These are phyloP conservation scores for Nakazawaea siamensis DNA, from an alignment of 805 yeast genomes.

Conservation along the genomic window DNA sequence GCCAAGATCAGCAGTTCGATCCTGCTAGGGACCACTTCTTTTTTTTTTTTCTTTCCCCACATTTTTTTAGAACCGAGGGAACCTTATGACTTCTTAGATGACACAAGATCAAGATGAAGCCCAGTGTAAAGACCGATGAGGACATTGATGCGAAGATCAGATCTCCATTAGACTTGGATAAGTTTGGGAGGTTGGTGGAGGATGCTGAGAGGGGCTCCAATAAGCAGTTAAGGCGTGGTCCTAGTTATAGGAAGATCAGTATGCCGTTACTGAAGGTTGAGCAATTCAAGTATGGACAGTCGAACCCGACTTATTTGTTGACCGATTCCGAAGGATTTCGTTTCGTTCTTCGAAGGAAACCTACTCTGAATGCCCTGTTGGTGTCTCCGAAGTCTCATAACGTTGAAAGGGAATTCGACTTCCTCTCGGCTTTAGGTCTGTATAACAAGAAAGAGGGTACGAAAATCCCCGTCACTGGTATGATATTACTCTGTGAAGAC, in stretches of 20 bases:
- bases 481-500: slow-evolving; percentile 47
- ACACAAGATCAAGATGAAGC: too few relatives aligned
- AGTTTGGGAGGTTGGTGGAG: neutral
- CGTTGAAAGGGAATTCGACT: slow-evolving; percentile 50
- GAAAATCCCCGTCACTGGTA: slow-evolving; percentile 47
- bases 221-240: slow-evolving; percentile 1
- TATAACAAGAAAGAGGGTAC: slow-evolving; percentile 16
- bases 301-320: slow-evolving; percentile 52
- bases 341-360: slow-evolving; percentile 50
- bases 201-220: neutral
- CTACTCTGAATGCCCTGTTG: slow-evolving; percentile 38
- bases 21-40: slow-evolving; percentile 71
- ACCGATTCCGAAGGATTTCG: slow-evolving; percentile 29
- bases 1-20: slow-evolving; percentile 76
- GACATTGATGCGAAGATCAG: slow-evolving; percentile 4
- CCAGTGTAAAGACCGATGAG: slow-evolving; percentile 5
- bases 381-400: slow-evolving; percentile 54
- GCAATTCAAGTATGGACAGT: slow-evolving; percentile 57
- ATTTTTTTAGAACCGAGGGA: neutral
- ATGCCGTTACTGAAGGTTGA: slow-evolving; percentile 18
- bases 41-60: slow-evolving; percentile 7
- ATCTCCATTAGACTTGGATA: slow-evolving; percentile 4
- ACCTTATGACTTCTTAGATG: too few relatives aligned
- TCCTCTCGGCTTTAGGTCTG: slow-evolving; percentile 29
- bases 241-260: neutral